Base-by-base conservation (phyloP, 2,329 filamentous ascomycete species). In the Esteya vermicola region DNA sequence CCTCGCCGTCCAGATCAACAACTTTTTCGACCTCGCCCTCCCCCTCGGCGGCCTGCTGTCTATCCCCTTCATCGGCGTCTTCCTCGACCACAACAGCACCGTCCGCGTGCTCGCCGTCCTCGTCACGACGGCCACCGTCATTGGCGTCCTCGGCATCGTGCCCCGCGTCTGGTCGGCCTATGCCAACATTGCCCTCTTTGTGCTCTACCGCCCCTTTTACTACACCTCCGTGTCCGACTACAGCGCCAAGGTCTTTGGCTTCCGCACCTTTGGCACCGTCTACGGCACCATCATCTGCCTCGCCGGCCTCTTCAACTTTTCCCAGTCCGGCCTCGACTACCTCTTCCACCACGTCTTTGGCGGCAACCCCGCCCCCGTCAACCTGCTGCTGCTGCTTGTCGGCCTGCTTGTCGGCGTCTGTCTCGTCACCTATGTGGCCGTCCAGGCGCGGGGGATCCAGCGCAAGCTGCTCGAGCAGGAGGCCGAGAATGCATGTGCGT, bases 151-250 rank as follows among this genome's bases (percentile, higher is more conserved):
- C 1, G 85, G 85, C 14, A 67, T 86, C 36, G 67, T 94, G 5
- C 79, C 82, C 0, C 66, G 75, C 47, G 49, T 51, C 26, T 80
- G 77, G 71, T 76, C 78, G 2, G 84, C 79, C 0, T 93, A 93
- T 50, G 65, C 68, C 13, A 88, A 88, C 49, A 66, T 94, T 39
- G 62, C 68, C 34, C 69, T 94, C 9, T 93, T 94, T 53, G 83
- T 91, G 10, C 58, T 93, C 19, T 88, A 91, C 52, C 75, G 86
- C 0, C 86, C 88, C 0, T 77, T 94, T 23, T 95, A 93, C 60
- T 94, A 94, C 62, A 93, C 85, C 0, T 77, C 85, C 8, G 83
- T 94, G 43, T 89, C 81, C 43, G 86, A 94, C 61, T 93, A 93
- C 57, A 74, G 76, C 18, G 85, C 85, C 45, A 93, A 93, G 60